A percentile compares a stretch with the other conserved stretches of the same genome.
phyloP scores from a whole-genome alignment of 257 asterid genomes.

The Solanum neorickii region DNA sequence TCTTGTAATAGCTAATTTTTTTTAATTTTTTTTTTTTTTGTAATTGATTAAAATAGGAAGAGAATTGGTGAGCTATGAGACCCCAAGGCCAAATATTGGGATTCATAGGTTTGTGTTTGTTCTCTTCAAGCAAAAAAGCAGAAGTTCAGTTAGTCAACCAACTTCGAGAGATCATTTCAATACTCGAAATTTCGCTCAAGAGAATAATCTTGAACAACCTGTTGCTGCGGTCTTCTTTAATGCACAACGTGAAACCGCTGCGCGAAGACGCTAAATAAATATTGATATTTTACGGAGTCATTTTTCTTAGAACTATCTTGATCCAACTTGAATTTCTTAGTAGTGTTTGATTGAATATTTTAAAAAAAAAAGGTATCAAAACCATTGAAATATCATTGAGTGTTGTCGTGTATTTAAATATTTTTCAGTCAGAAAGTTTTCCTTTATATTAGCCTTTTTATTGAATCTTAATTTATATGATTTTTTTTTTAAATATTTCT shows the following conservation, averaged over 20 bases:
- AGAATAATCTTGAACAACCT: conserved; percentile 63
- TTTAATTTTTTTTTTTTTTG: too few species aligned
- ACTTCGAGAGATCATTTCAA: conserved; percentile 46
- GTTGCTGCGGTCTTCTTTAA: conserved; percentile 93
- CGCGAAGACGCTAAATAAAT: conserved; percentile 47
- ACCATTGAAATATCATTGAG: background rate
- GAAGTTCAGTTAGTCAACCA: conserved; percentile 51
- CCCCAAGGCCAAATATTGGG: conserved; percentile 66
- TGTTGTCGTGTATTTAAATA: background rate
- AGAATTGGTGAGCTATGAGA: conserved; percentile 53
- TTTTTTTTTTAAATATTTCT: background rate
- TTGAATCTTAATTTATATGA: background rate
- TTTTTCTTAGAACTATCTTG: background rate
- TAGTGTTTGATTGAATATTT: background rate
- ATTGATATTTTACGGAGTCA: background rate
- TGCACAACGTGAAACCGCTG: conserved; percentile 86
- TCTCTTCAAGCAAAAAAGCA: conserved; percentile 49
- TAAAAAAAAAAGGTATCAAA: background rate
- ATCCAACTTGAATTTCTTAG: background rate
- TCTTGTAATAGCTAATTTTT: too few species aligned
- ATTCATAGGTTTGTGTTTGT: conserved; percentile 81
- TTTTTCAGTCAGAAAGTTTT: background rate
- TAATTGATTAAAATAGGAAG: conserved; percentile 29
- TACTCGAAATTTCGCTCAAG: conserved; percentile 58
- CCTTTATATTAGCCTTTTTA: background rate